phyloP scores from a whole-genome alignment of 805 yeast species.

The Monosporozyma unispora region DNA sequence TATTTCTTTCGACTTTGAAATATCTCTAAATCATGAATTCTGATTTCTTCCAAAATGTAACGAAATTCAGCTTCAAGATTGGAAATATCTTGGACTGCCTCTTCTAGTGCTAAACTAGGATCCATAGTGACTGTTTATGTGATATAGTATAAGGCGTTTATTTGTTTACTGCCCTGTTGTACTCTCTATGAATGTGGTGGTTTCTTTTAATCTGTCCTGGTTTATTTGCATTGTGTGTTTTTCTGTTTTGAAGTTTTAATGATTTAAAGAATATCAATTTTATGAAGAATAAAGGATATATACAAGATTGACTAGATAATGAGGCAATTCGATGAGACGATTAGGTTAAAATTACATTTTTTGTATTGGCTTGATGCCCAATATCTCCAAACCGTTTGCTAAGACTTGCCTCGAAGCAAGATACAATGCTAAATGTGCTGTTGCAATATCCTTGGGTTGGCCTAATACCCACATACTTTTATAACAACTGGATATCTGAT shows the following conservation, averaged over 20 bases:
- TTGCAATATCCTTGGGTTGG: slow-evolving; percentile 76
- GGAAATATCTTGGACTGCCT: slow-evolving; percentile 61
- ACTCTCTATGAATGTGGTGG: background rate
- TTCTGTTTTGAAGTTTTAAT: background rate
- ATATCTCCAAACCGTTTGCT: slow-evolving; percentile 76
- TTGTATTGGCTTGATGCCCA: slow-evolving; percentile 96
- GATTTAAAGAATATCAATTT: background rate
- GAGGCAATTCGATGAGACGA: too few species aligned
- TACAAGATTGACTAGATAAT: background rate
- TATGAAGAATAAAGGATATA: background rate
- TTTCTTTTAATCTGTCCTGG: background rate
- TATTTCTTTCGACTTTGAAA: slow-evolving; percentile 59
- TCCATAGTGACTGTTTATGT: slow-evolving; percentile 46
- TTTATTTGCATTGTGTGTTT: background rate
- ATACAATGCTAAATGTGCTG: slow-evolving; percentile 87
- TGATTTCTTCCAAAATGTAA: slow-evolving; percentile 69
- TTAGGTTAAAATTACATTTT: too few species aligned
- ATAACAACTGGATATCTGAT: slow-evolving; percentile 92
- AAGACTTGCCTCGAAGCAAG: slow-evolving; percentile 83
- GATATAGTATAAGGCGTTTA: too few species aligned
- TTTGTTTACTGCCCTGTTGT: too few species aligned
- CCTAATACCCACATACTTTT: slow-evolving; percentile 96
- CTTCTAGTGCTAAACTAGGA: slow-evolving; percentile 76
- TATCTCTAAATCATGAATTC: slow-evolving; percentile 55
- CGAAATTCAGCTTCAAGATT: slow-evolving; percentile 84